Evolutionary conservation across 345 rosid genomes (phyloP).

Genomic region (Gossypioides kirkii): DNA sequence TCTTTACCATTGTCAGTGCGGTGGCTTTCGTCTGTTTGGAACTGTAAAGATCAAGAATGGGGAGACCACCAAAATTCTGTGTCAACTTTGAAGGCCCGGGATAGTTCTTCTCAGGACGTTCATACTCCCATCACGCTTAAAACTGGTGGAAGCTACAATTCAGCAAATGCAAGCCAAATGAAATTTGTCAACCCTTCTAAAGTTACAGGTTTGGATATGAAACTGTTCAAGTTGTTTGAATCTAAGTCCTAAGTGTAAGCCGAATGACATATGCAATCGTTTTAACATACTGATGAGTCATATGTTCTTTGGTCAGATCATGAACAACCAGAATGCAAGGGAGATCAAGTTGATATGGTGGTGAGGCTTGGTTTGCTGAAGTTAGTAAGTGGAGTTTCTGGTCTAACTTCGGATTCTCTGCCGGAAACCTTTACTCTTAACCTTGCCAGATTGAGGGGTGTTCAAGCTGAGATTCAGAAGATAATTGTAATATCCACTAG

Average conservation of each 20-base stretch:
- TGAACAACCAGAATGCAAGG: conserved; percentile 53
- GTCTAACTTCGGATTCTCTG: conserved; percentile 44
- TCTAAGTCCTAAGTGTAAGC: no score
- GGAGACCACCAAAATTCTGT: conserved; percentile 55
- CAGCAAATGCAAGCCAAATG: conserved; percentile 22
- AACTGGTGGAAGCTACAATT: conserved; percentile 68
- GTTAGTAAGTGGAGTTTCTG: conserved; percentile 57
- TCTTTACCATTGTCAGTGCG: conserved; percentile 47
- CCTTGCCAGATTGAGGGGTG: conserved; percentile 58
- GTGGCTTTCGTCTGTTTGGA: conserved; percentile 61
- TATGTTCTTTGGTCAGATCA: conserved; percentile 29
- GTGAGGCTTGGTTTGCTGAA: conserved; percentile 79
- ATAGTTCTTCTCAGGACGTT: conserved; percentile 36
- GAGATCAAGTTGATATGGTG: conserved; percentile 60
- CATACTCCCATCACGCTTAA: conserved; percentile 53
- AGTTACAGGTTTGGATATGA: conserved; percentile 31
- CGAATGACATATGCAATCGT: not conserved
- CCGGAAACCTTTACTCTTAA: conserved; percentile 79
- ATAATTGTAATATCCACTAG: conserved; percentile 65
- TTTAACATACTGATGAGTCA: not conserved
- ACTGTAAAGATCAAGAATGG: conserved; percentile 62
- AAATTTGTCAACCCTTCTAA: conserved; percentile 21
- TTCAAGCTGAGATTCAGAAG: conserved; percentile 80
- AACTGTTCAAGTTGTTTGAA: not conserved
- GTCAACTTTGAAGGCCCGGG: conserved; percentile 36